A percentile compares a stretch with the other conserved stretches of the same genome.
Evolutionary conservation across 1,284 basidiomycete species (phyloP).

Genomic region (Boletellus sp.): DNA sequence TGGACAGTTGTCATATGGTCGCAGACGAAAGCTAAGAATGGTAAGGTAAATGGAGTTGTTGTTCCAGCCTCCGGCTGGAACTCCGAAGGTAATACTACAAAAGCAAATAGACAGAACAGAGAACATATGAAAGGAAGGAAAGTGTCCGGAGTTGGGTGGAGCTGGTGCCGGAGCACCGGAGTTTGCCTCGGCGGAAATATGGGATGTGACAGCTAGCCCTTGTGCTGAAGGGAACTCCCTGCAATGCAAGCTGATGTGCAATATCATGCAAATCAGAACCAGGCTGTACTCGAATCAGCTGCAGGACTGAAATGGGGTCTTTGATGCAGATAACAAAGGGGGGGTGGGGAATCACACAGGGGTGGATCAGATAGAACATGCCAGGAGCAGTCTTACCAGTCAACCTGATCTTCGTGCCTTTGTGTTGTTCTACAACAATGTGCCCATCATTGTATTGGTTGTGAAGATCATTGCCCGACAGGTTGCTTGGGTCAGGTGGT

Average conservation of each 20-base stretch:
- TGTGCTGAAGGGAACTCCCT: not conserved
- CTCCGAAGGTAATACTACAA: no score
- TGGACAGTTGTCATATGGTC: no score
- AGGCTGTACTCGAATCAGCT: not conserved
- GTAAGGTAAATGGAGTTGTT: no score
- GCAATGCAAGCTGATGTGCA: not conserved
- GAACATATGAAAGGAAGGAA: no score
- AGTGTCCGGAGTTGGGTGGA: no score
- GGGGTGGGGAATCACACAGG: fast-evolving
- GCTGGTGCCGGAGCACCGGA: no score
- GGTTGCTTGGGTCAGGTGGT: not conserved
- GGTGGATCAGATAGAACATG: not conserved
- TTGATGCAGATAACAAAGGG: not conserved
- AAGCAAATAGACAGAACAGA: no score
- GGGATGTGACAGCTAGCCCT: not conserved
- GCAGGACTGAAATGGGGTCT: not conserved
- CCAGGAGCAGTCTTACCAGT: not conserved
- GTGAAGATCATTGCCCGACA: not conserved
- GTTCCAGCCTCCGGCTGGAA: no score
- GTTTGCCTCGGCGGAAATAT: no score
- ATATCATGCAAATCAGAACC: not conserved
- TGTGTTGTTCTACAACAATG: not conserved
- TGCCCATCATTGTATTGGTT: not conserved
- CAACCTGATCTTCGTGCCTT: not conserved
- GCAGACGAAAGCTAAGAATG: no score